These are phyloP conservation scores for Pyrus communis DNA, from an alignment of 306 rosid species.

Conservation along the genomic window DNA sequence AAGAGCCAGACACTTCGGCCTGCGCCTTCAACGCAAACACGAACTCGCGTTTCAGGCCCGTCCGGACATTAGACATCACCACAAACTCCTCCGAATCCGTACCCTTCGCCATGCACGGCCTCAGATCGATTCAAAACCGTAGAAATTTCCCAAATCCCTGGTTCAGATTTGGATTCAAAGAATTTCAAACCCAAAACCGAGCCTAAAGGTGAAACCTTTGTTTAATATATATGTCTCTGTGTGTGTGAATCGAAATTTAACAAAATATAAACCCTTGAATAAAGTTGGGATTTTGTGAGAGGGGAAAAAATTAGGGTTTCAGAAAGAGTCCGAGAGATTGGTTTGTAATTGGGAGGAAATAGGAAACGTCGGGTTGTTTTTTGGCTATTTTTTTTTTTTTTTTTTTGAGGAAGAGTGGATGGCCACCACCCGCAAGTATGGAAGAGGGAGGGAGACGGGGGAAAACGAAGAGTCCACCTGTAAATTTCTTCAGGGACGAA, in stretches of 20 bases:
- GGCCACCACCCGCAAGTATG: neutral
- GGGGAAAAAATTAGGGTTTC: neutral
- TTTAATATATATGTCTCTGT: neutral
- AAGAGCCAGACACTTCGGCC: constrained; percentile 35
- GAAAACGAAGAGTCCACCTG: neutral
- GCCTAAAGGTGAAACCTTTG: neutral
- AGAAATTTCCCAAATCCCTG: neutral
- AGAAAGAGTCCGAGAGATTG: neutral
- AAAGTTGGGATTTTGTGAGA: neutral
- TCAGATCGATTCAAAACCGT: constrained; percentile 6
- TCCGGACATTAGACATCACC: constrained; percentile 56
- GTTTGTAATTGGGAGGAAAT: neutral
- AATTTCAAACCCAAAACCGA: neutral
- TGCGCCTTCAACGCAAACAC: constrained; percentile 62
- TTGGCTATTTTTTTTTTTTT: too few relatives aligned
- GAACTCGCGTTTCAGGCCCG: constrained; percentile 57
- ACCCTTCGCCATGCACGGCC: constrained; percentile 71
- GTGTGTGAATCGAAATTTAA: neutral
- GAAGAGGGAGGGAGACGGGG: neutral
- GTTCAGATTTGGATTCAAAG: neutral
- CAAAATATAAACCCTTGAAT: neutral
- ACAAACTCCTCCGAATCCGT: constrained; percentile 58
- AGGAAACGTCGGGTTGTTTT: neutral
- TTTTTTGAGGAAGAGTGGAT: neutral
- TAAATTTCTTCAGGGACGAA: neutral